Conservation (phyloP, 2,329 filamentous ascomycete genomes). For the Esteya vermicola region DNA sequence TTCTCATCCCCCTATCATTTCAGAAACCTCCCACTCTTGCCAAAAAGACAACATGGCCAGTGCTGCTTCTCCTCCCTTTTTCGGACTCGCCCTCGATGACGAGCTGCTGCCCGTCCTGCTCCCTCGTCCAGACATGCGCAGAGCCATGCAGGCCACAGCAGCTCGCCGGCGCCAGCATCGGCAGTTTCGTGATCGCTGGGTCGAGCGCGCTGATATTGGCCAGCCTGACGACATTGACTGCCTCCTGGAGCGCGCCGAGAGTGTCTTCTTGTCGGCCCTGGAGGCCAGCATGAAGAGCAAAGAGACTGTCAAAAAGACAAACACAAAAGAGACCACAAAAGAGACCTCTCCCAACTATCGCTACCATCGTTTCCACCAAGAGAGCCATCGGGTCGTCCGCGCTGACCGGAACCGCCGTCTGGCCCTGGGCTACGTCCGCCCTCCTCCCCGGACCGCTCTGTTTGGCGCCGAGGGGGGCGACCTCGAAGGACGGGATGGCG, state of each 20-base stretch:
- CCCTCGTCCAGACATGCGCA: neutral
- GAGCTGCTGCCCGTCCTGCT: neutral
- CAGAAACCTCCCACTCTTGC: too few species aligned
- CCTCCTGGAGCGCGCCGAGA: neutral
- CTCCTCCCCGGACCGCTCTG: constrained; percentile 6
- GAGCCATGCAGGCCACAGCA: neutral
- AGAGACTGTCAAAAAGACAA: neutral
- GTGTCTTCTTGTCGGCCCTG: too few species aligned
- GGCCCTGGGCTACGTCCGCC: constrained; percentile 6
- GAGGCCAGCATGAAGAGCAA: too few species aligned
- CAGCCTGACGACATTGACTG: constrained; percentile 3
- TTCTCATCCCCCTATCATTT: too few species aligned
- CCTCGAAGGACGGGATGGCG: constrained; percentile 7
- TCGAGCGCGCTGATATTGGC: constrained; percentile 1
- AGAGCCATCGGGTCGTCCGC: too few species aligned
- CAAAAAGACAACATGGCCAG: too few species aligned
- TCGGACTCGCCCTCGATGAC: constrained; percentile 4
- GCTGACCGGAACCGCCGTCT: constrained; percentile 10
- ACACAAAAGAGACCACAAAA: neutral
- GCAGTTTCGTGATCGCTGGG: constrained; percentile 2
- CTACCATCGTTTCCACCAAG: too few species aligned
- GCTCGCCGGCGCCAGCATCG: neutral
- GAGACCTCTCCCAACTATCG: neutral
- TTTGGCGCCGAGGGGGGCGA: too few species aligned
- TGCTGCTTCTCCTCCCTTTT: too few species aligned